These are phyloP conservation scores for Ceraceosorus bombacis DNA, from an alignment of 1,284 basidiomycete genomes.

Conservation along the genomic window DNA sequence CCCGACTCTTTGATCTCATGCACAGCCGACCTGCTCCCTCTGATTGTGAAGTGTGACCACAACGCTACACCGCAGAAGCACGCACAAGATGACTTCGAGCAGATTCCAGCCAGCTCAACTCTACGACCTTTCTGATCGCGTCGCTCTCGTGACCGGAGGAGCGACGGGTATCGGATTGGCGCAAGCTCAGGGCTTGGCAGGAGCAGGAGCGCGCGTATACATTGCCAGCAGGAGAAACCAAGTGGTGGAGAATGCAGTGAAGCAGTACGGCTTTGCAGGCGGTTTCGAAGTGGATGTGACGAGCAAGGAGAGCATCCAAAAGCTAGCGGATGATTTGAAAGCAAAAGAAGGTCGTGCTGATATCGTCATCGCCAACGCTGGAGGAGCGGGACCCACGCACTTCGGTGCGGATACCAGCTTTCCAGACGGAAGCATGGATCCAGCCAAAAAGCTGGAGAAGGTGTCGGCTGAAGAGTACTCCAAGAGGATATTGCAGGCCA, in stretches of 20 bases:
- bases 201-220: constrained; percentile 70
- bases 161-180: constrained; percentile 67
- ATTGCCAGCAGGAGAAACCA: constrained; percentile 48
- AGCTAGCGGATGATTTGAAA: constrained; percentile 13
- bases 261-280: constrained; percentile 21
- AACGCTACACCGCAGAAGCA: not conserved
- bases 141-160: constrained; percentile 70
- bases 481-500: constrained; percentile 23
- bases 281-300: constrained; percentile 12
- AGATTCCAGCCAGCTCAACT: constrained; percentile 11
- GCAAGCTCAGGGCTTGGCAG: constrained; percentile 66
- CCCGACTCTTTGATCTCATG: no score
- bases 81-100: not conserved
- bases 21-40: no score
- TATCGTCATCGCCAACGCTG: constrained; percentile 30
- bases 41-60: no score
- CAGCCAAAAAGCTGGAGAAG: constrained; percentile 22
- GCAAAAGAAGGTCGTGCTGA: constrained; percentile 26
- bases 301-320: constrained; percentile 10
- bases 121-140: constrained; percentile 43
- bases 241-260: constrained; percentile 25
- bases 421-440: constrained; percentile 21
- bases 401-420: constrained; percentile 25
- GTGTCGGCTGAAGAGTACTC: constrained; percentile 22
- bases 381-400: constrained; percentile 25